Evolutionary conservation across 768 basidiomycete species (phyloP).

Genomic region (Pleurotus djamor): DNA sequence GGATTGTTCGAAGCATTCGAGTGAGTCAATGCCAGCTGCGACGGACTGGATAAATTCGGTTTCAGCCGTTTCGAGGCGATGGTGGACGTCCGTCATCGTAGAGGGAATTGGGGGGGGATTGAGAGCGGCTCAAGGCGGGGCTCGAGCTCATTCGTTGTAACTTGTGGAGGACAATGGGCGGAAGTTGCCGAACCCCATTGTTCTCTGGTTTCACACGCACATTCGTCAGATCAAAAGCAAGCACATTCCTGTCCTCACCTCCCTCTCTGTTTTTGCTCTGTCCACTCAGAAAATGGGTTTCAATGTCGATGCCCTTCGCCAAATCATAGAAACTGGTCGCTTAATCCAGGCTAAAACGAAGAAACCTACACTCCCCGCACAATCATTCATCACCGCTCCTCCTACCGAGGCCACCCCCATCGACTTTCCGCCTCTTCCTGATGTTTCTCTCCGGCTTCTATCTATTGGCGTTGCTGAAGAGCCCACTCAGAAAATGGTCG

Average conservation of each 20-base stretch:
- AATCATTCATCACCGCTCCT: no score
- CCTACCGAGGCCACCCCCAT: background rate
- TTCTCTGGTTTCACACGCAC: conserved; percentile 1
- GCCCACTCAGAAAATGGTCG: background rate
- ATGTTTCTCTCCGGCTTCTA: background rate
- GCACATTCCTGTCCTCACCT: background rate
- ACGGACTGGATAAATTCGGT: conserved; percentile 7
- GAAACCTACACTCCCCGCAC: background rate
- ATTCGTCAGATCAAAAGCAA: background rate
- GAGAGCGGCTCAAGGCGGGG: no score
- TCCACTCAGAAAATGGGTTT: no score
- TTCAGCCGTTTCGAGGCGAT: conserved; percentile 8
- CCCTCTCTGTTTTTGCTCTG: no score
- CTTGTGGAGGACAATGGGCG: background rate
- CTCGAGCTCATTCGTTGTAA: no score
- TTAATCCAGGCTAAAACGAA: background rate
- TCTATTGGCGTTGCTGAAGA: background rate
- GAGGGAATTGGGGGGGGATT: background rate
- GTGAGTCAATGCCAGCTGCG: background rate
- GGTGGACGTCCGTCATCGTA: background rate
- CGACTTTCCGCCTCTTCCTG: background rate
- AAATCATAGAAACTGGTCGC: background rate
- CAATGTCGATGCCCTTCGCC: background rate
- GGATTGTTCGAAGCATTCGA: conserved; percentile 9
- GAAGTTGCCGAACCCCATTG: conserved; percentile 4